Evolutionary conservation across 306 rosid species (phyloP).

Genomic region (Lathyrus aphaca): DNA sequence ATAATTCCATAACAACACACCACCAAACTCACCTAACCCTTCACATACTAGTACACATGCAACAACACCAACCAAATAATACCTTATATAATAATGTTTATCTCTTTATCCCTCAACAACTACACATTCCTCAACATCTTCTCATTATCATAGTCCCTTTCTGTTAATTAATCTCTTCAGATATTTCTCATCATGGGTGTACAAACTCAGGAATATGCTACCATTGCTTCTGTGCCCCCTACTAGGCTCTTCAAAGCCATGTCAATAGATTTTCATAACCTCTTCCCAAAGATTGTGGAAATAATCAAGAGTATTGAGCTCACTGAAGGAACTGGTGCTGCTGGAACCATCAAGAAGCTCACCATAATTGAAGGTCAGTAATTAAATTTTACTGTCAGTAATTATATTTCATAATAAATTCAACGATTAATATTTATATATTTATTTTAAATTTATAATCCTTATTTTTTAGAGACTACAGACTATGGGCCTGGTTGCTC

Average conservation of each 20-base stretch:
- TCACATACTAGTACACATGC: not conserved
- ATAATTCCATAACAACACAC: not conserved
- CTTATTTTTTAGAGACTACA: too few relatives aligned
- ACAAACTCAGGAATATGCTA: conserved; percentile 37
- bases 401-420: too few relatives aligned
- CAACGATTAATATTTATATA: too few relatives aligned
- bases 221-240: conserved; percentile 46
- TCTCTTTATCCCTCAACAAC: not conserved
- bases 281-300: conserved; percentile 51
- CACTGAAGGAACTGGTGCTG: conserved; percentile 57
- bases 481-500: too few relatives aligned
- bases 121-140: not conserved
- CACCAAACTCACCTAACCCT: conserved; percentile 4
- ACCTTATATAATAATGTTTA: not conserved
- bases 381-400: not conserved
- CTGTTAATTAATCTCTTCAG: conserved; percentile 6
- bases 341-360: conserved; percentile 62
- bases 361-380: conserved; percentile 38
- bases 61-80: not conserved
- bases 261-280: conserved; percentile 39
- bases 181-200: conserved; percentile 54
- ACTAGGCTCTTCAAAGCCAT: conserved; percentile 58
- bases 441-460: too few relatives aligned
- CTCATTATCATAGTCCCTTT: not conserved
- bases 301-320: conserved; percentile 38